Conservation (phyloP, 129 eudicot genomes). For the Dittrichia graveolens region DNA sequence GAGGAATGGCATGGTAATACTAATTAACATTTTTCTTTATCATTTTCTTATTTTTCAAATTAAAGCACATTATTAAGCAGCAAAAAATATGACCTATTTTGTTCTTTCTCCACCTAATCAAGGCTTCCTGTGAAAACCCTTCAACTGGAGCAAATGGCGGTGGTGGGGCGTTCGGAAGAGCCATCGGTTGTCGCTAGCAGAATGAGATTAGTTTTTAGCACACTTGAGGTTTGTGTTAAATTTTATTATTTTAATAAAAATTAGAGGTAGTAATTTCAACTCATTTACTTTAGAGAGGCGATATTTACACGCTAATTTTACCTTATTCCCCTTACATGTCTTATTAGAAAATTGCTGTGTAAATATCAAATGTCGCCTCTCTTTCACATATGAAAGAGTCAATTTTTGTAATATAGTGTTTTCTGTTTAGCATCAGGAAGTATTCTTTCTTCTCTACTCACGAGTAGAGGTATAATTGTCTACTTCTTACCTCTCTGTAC, state of each 20-base stretch:
- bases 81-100: not conserved
- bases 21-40: not conserved
- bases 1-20: constrained; percentile 96
- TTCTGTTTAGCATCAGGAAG: too few species aligned
- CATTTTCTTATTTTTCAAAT: not conserved
- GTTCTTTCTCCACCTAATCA: not conserved
- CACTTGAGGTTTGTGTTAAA: constrained; percentile 74
- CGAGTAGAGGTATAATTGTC: too few species aligned
- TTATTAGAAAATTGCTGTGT: too few species aligned
- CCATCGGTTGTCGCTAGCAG: constrained; percentile 95
- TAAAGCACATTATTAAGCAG: not conserved
- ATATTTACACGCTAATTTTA: too few species aligned
- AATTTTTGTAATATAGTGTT: too few species aligned
- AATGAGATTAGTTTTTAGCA: constrained; percentile 95
- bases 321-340: too few species aligned
- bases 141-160: constrained; percentile 96
- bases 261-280: not conserved
- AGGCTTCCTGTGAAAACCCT: constrained; percentile 99
- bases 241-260: not conserved
- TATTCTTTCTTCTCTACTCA: too few species aligned
- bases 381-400: too few species aligned
- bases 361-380: too few species aligned
- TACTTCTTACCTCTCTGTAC: too few species aligned
- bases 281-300: too few species aligned
- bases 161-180: constrained; percentile 80